These are phyloP conservation scores for Herpetomonas samuelpessoai DNA, from an alignment of 208 protist species.

Conservation along the genomic window DNA sequence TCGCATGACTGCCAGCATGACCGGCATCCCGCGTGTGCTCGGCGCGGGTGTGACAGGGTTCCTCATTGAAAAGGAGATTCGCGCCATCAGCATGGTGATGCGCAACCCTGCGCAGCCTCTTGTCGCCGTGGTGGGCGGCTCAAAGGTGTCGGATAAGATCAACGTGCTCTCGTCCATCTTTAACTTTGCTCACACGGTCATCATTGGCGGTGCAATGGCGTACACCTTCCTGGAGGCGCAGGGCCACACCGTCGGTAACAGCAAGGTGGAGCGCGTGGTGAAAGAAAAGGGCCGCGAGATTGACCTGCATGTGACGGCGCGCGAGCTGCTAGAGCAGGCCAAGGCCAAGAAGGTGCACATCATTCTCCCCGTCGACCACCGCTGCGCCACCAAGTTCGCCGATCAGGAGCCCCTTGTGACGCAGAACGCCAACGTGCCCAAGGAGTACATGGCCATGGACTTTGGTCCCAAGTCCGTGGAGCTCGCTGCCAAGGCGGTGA, in stretches of 20 bases:
- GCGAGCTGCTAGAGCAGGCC: constrained; percentile 81
- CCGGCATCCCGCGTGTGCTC: constrained; percentile 82
- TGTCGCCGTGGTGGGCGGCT: constrained; percentile 96
- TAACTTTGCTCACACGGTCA: constrained; percentile 97
- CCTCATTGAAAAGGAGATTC: constrained; percentile 99
- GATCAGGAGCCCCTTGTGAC: constrained; percentile 79
- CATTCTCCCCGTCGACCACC: constrained; percentile 98
- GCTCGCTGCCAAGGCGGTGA: constrained; percentile 69
- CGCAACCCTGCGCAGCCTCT: constrained; percentile 86
- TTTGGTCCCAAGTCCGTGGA: constrained; percentile 93
- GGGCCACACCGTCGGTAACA: constrained; percentile 91
- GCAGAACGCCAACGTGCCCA: constrained; percentile 72
- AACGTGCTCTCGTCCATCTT: constrained; percentile 98
- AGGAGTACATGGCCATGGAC: constrained; percentile 95
- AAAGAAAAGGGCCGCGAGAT: constrained; percentile 82
- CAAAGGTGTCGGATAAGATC: constrained; percentile 99
- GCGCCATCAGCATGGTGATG: constrained; percentile 97
- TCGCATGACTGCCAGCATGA: constrained; percentile 97
- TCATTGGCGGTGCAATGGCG: constrained; percentile 99
- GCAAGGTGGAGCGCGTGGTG: constrained; percentile 93
- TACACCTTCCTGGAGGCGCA: constrained; percentile 97
- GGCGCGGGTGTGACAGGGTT: constrained; percentile 97
- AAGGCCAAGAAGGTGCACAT: constrained; percentile 94
- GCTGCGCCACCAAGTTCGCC: constrained; percentile 93
- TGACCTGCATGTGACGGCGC: constrained; percentile 69